Conservation (phyloP, 1,139 yeast genomes). For the Taphrina flavorubra region DNA sequence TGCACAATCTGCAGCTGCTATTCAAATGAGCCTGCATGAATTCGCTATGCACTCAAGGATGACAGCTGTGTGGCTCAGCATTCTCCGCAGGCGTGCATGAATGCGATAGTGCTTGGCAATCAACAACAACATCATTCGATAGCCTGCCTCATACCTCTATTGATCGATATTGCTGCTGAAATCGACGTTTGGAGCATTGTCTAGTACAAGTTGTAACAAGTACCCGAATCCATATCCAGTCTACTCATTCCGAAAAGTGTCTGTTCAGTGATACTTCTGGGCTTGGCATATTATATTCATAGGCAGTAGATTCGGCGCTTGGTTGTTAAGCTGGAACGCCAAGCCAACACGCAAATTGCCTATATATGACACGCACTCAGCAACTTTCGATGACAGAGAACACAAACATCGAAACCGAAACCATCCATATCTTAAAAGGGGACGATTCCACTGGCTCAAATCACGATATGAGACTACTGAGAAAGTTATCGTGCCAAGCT, state of each 20-base stretch:
- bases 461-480: neutral
- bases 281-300: neutral
- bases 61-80: neutral
- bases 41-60: neutral
- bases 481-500: neutral
- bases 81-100: slow-evolving; percentile 3
- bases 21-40: neutral
- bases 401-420: too few species aligned
- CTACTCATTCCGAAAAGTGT: neutral
- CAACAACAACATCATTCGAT: neutral
- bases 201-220: too few species aligned
- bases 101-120: neutral
- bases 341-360: neutral
- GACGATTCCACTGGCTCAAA: neutral
- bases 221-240: neutral
- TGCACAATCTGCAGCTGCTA: neutral
- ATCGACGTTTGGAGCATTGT: too few species aligned
- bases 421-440: too few species aligned
- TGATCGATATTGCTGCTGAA: too few species aligned
- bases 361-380: neutral
- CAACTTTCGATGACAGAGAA: neutral
- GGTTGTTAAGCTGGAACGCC: neutral
- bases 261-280: neutral
- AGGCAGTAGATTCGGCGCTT: neutral
- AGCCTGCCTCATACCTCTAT: too few species aligned